Base-by-base conservation (phyloP, 2,329 filamentous ascomycete species). In the Venturia asperata region DNA sequence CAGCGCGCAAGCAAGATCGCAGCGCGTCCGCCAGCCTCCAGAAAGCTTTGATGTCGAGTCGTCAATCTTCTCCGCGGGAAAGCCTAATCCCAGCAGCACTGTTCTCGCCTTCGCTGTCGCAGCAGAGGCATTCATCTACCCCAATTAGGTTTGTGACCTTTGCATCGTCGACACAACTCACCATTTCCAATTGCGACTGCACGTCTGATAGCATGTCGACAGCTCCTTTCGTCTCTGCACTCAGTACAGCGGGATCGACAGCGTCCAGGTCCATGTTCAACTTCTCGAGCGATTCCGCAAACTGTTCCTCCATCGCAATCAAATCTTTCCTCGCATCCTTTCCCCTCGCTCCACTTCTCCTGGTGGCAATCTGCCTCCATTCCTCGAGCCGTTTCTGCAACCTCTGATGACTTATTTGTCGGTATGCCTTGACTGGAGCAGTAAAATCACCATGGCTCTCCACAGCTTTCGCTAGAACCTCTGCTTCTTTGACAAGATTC, bases 291-390 rank as follows among this genome's bases (percentile, higher is more conserved):
- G 84, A 87, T 58, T 85, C 82, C 13, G 83, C 81, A 2, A 90
- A 80, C 19, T 82, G 82, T 68, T 86, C 86, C 71, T 95, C 91
- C 37, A 87, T 83, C 4, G 83, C 82, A 62, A 86, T 84, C 21
- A 94, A 75, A 0, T 86, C 84, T 70, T 94, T 93, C n/a, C 90
- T 81, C 0, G 90, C 90, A 67, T 88, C 83, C 72, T 89, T 78
- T 0, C 91, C 91, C 52, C 91, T 79, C 1, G 89, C 83, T 42
- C 91, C 91, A 70, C 90, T 93, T 63, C 90, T 81, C 49, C 91
- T 77, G 52, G 85, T 81, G 9, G 90, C 90, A 71, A 91, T 86
- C 69, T 92, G 90, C 70, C 90, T 86, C 0, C 87, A 82, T 24
- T 87, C 81, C 65, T 89, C 90, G 3, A 92, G 77, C 7, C 84